Conservation (phyloP, 2,329 filamentous ascomycete genomes). For the Trichoderma sp. region DNA sequence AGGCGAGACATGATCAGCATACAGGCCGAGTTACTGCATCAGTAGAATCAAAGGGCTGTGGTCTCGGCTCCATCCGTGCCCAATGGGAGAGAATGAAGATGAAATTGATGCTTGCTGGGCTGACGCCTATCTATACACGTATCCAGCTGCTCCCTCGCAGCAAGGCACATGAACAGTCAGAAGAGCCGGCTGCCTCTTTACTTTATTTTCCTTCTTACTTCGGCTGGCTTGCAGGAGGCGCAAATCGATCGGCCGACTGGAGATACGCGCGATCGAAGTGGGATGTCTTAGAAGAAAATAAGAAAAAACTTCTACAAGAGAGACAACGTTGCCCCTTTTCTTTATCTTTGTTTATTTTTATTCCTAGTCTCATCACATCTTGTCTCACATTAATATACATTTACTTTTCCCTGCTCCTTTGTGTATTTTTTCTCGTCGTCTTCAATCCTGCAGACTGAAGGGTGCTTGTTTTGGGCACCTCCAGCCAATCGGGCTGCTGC, state of each 20-base stretch:
- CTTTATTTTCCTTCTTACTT: neutral
- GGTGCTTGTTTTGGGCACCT: neutral
- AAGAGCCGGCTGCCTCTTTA: neutral
- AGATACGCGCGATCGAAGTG: slow-evolving; percentile 3
- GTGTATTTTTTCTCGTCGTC: neutral
- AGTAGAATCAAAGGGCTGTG: neutral
- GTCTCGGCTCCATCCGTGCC: neutral
- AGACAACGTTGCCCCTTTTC: neutral
- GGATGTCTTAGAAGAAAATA: neutral
- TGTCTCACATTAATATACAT: neutral
- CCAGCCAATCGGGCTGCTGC: slow-evolving; percentile 13
- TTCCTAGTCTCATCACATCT: neutral
- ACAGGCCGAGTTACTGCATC: neutral
- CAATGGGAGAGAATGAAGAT: neutral
- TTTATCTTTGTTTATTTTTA: neutral
- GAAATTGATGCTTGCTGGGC: neutral
- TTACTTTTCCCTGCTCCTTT: neutral
- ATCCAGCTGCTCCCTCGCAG: neutral
- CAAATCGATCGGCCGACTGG: neutral
- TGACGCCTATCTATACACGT: neutral
- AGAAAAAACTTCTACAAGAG: neutral
- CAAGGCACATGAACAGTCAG: neutral
- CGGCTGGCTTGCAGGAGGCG: slow-evolving; percentile 1
- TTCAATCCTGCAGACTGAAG: neutral
- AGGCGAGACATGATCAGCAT: neutral